A percentile compares a stretch with the other conserved stretches of the same genome.
phyloP scores from a whole-genome alignment of 352 stramenopile genomes.

The Salisapilia sapeloensis region DNA sequence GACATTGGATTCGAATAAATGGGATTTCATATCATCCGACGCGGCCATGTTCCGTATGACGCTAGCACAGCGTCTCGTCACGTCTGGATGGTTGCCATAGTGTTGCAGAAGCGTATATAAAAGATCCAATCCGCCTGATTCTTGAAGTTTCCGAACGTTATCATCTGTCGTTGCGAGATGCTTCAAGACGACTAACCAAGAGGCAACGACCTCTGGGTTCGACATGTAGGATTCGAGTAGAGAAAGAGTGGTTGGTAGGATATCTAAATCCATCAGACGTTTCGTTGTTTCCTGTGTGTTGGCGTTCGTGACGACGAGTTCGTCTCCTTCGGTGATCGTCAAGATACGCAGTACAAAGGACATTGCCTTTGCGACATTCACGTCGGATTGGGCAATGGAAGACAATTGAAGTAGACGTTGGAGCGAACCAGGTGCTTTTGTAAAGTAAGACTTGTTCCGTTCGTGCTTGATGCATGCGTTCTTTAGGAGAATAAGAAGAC shows the following conservation, averaged over 20 bases:
- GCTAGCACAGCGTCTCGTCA: conserved; percentile 48
- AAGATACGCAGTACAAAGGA: conserved; percentile 32
- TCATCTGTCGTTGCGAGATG: conserved; percentile 65
- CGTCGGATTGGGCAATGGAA: conserved; percentile 14
- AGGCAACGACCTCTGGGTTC: conserved; percentile 23
- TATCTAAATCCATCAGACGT: conserved; percentile 19
- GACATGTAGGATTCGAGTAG: no score
- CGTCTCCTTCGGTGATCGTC: conserved; percentile 58
- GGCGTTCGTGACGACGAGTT: conserved; percentile 40
- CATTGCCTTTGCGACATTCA: conserved; percentile 24
- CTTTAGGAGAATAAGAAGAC: conserved; percentile 17
- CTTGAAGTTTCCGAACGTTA: conserved; percentile 49
- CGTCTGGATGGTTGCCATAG: conserved; percentile 21
- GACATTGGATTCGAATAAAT: conserved; percentile 33
- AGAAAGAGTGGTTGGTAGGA: conserved; percentile 38
- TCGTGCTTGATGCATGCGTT: conserved; percentile 39
- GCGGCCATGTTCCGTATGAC: conserved; percentile 60
- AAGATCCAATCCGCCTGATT: conserved; percentile 28
- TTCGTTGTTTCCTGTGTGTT: conserved; percentile 60
- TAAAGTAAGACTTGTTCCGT: conserved; percentile 45
- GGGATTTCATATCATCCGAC: conserved; percentile 47
- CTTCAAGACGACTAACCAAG: conserved; percentile 58
- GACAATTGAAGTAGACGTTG: no score
- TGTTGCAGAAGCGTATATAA: conserved; percentile 32
- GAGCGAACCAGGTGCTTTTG: conserved; percentile 24